phyloP scores from a whole-genome alignment of 441 rosid species.

The Iberis amara region DNA sequence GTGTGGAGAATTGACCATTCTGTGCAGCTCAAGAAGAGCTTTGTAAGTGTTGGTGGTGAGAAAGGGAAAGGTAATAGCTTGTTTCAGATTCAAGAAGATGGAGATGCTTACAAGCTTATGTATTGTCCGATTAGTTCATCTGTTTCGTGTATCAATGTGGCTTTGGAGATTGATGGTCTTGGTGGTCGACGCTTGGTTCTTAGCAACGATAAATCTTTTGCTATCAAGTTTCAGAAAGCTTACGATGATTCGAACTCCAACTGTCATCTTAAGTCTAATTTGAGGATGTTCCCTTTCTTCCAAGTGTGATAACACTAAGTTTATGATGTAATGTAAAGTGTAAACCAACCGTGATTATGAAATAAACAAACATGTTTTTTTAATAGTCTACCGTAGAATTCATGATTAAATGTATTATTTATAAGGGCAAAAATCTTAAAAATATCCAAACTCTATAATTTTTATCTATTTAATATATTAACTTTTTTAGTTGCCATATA shows the following conservation, averaged over 20 bases:
- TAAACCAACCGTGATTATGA: conserved; percentile 5
- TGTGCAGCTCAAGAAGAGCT: too few relatives aligned
- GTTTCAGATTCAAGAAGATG: conserved; percentile 25
- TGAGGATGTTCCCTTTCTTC: conserved; percentile 12
- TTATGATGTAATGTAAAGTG: not conserved
- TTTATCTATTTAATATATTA: too few relatives aligned
- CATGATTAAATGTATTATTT: not conserved
- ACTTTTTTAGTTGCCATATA: too few relatives aligned
- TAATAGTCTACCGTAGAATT: not conserved
- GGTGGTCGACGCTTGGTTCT: conserved; percentile 29
- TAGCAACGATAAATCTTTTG: conserved; percentile 16
- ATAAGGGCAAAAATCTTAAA: too few relatives aligned
- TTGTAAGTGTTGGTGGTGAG: too few relatives aligned
- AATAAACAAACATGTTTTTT: conserved; percentile 1
- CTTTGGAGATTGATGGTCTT: conserved; percentile 23
- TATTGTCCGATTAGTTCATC: too few relatives aligned
- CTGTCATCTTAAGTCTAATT: conserved; percentile 20
- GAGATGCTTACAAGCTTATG: too few relatives aligned
- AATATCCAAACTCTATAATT: too few relatives aligned
- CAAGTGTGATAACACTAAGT: conserved; percentile 6
- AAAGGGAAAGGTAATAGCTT: conserved; percentile 7
- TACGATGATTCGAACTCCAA: conserved; percentile 27
- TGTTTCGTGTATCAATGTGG: conserved; percentile 20
- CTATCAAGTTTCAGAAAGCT: conserved; percentile 22
- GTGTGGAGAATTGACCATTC: too few relatives aligned